These are phyloP conservation scores for Dimocarpus longan DNA, from an alignment of 345 rosid genomes.

Conservation along the genomic window DNA sequence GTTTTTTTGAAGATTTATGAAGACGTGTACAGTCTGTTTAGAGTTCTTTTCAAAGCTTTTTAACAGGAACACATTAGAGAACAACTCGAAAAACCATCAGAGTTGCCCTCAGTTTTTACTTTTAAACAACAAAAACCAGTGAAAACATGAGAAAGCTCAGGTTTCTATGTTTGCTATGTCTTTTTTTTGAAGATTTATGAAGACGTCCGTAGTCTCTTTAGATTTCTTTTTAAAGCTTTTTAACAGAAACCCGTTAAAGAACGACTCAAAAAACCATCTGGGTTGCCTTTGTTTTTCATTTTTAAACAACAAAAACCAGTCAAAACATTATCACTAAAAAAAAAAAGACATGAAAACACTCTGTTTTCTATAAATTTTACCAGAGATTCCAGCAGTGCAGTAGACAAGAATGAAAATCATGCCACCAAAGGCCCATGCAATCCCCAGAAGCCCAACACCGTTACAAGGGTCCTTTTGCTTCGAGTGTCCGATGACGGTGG, in stretches of 20 bases:
- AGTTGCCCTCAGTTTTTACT: background rate
- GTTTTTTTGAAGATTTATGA: no score
- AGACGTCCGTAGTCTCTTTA: no score
- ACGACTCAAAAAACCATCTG: background rate
- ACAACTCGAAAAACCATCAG: background rate
- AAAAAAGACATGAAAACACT: background rate
- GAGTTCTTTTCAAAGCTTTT: no score
- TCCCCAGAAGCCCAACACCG: slow-evolving; percentile 88
- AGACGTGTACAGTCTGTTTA: no score
- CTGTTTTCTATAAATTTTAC: slow-evolving; percentile 29
- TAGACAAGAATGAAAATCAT: slow-evolving; percentile 73
- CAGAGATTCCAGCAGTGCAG: slow-evolving; percentile 91
- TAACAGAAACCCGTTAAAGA: background rate
- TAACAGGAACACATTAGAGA: slow-evolving; percentile 2
- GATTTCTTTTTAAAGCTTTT: no score
- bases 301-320: background rate
- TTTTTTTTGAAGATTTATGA: no score
- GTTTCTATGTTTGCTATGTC: no score
- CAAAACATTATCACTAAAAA: background rate
- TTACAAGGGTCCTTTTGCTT: slow-evolving; percentile 61
- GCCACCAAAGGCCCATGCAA: slow-evolving; percentile 95
- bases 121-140: background rate
- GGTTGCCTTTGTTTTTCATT: background rate
- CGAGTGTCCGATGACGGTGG: slow-evolving; percentile 82
- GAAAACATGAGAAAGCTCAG: background rate